A percentile compares a stretch with the other conserved stretches of the same genome.
Evolutionary conservation across 192 early-diverging fungal genomes (phyloP).

Genomic region (Coemansia reversa): DNA sequence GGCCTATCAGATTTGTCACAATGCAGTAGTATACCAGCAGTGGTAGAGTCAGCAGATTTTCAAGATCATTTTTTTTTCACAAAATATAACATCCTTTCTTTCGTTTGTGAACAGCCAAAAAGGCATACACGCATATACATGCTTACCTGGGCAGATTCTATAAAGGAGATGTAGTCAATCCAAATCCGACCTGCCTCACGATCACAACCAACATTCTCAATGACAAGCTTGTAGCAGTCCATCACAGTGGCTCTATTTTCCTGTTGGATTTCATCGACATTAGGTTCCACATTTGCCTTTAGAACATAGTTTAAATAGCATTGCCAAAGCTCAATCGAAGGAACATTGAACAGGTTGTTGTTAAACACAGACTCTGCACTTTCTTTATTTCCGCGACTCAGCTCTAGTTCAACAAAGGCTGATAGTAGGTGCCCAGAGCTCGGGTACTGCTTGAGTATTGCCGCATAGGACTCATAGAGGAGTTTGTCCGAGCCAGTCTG

Average conservation of each 20-base stretch:
- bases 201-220: constrained; percentile 85
- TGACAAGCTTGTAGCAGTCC: constrained; percentile 86
- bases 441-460: constrained; percentile 75
- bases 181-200: constrained; percentile 87
- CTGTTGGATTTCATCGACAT: constrained; percentile 48
- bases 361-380: constrained; percentile 83
- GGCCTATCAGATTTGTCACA: constrained; percentile 15
- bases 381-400: constrained; percentile 69
- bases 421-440: constrained; percentile 80
- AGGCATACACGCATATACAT: not conserved
- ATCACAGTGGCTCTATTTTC: constrained; percentile 69
- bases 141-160: constrained; percentile 70
- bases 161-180: constrained; percentile 82
- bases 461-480: constrained; percentile 66
- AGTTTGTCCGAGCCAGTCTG: constrained; percentile 56
- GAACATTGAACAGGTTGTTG: constrained; percentile 74
- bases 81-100: not conserved
- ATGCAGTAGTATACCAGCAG: too few relatives aligned
- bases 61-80: too few relatives aligned
- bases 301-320: constrained; percentile 88
- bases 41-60: too few relatives aligned
- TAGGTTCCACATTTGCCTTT: constrained; percentile 62
- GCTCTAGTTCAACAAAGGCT: constrained; percentile 77
- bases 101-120: too few relatives aligned
- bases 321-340: constrained; percentile 84